These are phyloP conservation scores for Flaveria ramosissima DNA, from an alignment of 129 eudicot species.

Conservation along the genomic window DNA sequence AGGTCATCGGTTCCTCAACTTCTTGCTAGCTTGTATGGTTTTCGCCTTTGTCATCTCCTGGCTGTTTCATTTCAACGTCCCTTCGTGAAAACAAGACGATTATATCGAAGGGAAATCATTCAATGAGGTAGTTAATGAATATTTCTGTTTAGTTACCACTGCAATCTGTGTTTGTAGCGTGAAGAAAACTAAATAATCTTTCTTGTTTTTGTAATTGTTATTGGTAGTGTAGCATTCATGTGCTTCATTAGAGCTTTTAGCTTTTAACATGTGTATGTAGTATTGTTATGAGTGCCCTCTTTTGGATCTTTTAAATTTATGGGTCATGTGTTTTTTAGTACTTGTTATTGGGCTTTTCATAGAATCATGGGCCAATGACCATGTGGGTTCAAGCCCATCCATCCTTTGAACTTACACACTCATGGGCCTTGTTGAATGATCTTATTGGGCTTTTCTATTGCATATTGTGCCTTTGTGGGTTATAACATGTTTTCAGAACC, in stretches of 20 bases:
- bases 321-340: too few relatives aligned
- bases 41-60: constrained; percentile 95
- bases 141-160: constrained; percentile 4
- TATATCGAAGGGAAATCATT: not conserved
- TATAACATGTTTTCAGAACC: too few relatives aligned
- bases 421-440: too few relatives aligned
- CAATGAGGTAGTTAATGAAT: not conserved
- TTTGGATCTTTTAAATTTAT: too few relatives aligned
- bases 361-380: too few relatives aligned
- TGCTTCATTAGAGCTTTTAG: constrained; percentile 30
- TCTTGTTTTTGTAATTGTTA: constrained; percentile 6
- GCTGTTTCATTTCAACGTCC: constrained; percentile 88
- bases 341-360: too few relatives aligned
- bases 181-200: constrained; percentile 12
- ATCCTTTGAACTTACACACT: too few relatives aligned
- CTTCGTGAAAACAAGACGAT: constrained; percentile 43
- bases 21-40: constrained; percentile 93
- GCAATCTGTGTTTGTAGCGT: constrained; percentile 12
- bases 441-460: too few relatives aligned
- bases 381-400: too few relatives aligned
- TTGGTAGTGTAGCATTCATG: constrained; percentile 31
- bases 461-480: too few relatives aligned
- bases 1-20: constrained; percentile 87
- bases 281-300: too few relatives aligned
- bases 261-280: constrained; percentile 31